These are phyloP conservation scores for Auricularia heimuer DNA, from an alignment of 768 basidiomycete species.

Conservation along the genomic window DNA sequence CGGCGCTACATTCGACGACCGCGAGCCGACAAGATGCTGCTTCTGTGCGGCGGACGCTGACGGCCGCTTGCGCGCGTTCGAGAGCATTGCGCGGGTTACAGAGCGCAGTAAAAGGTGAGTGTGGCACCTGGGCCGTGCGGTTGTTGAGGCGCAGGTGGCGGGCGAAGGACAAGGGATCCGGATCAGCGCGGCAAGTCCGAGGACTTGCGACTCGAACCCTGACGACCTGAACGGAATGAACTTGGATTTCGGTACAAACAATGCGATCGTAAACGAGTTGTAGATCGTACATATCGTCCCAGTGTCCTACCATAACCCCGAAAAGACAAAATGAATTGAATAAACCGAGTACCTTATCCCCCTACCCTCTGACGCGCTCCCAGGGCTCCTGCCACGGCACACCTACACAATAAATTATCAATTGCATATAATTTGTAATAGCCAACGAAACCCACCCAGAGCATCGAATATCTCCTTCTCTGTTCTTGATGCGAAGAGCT, in stretches of 20 bases:
- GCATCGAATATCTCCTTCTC: constrained; percentile 81
- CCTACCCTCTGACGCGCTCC: constrained; percentile 45
- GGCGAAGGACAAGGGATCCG: neutral
- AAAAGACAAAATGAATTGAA: neutral
- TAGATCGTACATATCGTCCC: too few species aligned
- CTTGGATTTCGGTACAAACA: neutral
- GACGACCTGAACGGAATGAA: neutral
- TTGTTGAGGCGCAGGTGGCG: neutral
- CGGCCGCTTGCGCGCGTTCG: neutral
- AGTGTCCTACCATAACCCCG: too few species aligned
- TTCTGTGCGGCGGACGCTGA: neutral
- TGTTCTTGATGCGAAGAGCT: constrained; percentile 66
- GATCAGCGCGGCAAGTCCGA: neutral
- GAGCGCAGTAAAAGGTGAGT: too few species aligned
- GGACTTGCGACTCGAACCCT: neutral
- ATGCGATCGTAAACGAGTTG: neutral
- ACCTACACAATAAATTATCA: constrained; percentile 18
- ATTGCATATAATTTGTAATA: too few species aligned
- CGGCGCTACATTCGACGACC: neutral
- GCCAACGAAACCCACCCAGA: constrained; percentile 32
- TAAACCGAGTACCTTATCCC: too few species aligned
- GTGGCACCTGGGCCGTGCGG: neutral
- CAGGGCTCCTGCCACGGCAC: constrained; percentile 81
- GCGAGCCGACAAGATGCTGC: neutral
- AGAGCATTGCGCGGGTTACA: neutral